Evolutionary conservation across 2,329 filamentous ascomycete species (phyloP), one percentile per base, ranked within the genome.

Genomic region (Colletotrichum euphorbiae): DNA sequence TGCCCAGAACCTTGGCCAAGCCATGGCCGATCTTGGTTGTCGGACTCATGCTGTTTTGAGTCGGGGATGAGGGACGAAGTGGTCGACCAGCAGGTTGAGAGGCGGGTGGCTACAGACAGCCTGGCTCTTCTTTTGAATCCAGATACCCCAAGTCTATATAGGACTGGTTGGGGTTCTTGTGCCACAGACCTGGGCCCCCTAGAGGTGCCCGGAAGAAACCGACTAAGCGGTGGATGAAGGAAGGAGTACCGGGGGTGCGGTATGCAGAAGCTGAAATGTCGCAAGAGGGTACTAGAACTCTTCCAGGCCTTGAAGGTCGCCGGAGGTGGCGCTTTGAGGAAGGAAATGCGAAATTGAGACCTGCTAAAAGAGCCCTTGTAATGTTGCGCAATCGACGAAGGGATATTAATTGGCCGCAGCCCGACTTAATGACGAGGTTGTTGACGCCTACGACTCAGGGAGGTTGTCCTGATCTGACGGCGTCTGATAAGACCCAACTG

Each of bases 1-100:
- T 97, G 67, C 92, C 91, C 40, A 98, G 84, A 69, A 84, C 85
- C 78, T 93, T 96, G 76, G 94, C 94, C 77, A 97, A 79, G 73
- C 84, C 82, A 75, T 91, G 91, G 79, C 93, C 91, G 71, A 91
- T 72, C 77, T 91, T 90, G 73, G 85, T 86, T 33, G 75, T 71
- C n/a, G 73, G 75, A 70, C 65, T 70, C 17, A 79, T 57, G 82
- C 84, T 84, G 13, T 31, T 56, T 28, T 40, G 50, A 57, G 15
- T 12, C 11, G 36, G 43, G 36, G 36, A 33, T 7, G 19, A 24
- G 42, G n/a, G 9, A 11, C 13, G 4, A 8, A 31, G 17, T 52
- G 43, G 11, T 31, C 56, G 51, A 38, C 28, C 31, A 24, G 19
- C 15, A 24, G 52, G 11, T 21, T 38, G 38, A 21, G 52, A 21